phyloP scores from a whole-genome alignment of 345 rosid genomes.

The Jatropha curcas region DNA sequence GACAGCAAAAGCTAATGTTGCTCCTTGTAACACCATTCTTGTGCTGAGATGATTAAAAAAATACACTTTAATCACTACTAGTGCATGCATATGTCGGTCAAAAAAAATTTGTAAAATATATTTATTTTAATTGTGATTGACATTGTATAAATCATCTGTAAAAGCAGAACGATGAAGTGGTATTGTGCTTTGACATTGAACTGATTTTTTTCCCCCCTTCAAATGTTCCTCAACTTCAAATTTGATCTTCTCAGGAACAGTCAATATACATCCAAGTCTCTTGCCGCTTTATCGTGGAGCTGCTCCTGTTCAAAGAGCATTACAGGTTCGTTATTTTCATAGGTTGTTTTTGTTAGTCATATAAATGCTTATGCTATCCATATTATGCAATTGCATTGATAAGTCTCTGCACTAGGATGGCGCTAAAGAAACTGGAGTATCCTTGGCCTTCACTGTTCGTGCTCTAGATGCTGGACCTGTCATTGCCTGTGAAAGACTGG shows the following conservation, averaged over 20 bases:
- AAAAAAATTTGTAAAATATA: not conserved
- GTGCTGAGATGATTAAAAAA: not conserved
- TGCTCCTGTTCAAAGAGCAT: constrained; percentile 94
- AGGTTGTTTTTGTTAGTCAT: constrained; percentile 2
- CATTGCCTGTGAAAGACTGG: constrained; percentile 56
- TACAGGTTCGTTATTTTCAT: constrained; percentile 52
- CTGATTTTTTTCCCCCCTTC: not conserved
- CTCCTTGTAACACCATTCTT: not conserved
- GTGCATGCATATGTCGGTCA: not conserved
- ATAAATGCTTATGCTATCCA: constrained; percentile 4
- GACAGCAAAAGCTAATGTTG: too few relatives aligned
- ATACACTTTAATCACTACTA: not conserved
- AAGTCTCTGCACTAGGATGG: constrained; percentile 65
- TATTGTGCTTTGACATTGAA: not conserved
- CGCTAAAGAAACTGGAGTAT: constrained; percentile 83
- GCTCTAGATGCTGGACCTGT: constrained; percentile 93
- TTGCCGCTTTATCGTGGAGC: constrained; percentile 89
- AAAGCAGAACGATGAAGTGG: not conserved
- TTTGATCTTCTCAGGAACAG: constrained; percentile 62
- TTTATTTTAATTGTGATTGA: not conserved
- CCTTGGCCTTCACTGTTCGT: constrained; percentile 80
- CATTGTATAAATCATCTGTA: too few relatives aligned
- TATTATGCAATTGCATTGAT: constrained; percentile 23
- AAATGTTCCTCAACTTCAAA: not conserved
- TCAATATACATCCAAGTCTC: constrained; percentile 92